Evolutionary conservation across 805 yeast genomes (phyloP), one percentile per base, ranked within the genome.

Genomic region (Starmerella bombi): DNA sequence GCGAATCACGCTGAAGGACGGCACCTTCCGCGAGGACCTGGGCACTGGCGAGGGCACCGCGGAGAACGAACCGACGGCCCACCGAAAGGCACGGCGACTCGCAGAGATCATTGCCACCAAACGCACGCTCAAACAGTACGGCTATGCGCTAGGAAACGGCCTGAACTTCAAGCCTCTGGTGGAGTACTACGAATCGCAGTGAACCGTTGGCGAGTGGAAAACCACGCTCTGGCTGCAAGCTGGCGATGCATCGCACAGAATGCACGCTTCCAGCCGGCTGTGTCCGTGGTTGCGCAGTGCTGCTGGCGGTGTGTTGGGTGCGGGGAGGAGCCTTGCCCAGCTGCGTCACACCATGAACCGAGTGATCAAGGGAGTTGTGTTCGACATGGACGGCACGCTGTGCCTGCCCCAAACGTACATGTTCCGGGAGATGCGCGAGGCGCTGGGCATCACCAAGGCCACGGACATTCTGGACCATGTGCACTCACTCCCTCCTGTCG

Each of bases 331-430:
- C 27, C 27, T 12, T 8, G 12, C 27, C 27, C 27, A 25, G 27
- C 10, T 28, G 31, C 10, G 5, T 6, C 7, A n/a, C n/a, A n/a
- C n/a, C n/a, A n/a, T n/a, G n/a, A n/a, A n/a, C n/a, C n/a, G n/a
- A n/a, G n/a, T n/a, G 29, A 55, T 74, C 32, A 63, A 61, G 33
- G 82, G 82, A 0, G 54, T 80, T 5, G 64, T 80, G 1, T 80
- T 80, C 53, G 88, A 80, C 51, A 79, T 80, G 88, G 88, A 80
- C 54, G 86, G 86, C 4, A 80, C 88, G 0, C 54, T 80, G 40
- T 74, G 80, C 48, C 59, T 70, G 12, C 83, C 84, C 1, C 83
- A 77, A 53, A 50, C 31, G 19, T 41, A 41, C 34, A 47, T 46
- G 48, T 44, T 64, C 67, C 57, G 10, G 25, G 73, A 72, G 35